These are phyloP conservation scores for Rhizophora apiculata DNA, from an alignment of 345 rosid genomes.

Conservation along the genomic window DNA sequence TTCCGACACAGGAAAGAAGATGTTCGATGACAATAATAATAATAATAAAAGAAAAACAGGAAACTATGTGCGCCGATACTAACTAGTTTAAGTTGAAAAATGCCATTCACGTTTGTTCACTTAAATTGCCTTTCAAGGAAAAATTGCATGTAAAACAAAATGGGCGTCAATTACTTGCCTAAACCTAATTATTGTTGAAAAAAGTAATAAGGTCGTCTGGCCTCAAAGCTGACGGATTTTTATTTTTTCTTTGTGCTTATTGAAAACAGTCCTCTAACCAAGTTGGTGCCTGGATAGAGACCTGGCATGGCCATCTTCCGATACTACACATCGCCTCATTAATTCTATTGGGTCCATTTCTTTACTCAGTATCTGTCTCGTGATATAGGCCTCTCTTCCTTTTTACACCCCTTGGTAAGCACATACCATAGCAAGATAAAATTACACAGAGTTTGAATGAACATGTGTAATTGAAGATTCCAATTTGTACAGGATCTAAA, in stretches of 20 bases:
- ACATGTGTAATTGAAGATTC: too few species aligned
- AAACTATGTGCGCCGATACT: too few species aligned
- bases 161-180: too few species aligned
- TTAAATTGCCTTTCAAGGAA: neutral
- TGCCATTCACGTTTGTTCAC: too few species aligned
- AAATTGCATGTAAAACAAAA: too few species aligned
- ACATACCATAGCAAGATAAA: neutral
- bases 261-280: conserved; percentile 22
- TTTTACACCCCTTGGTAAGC: neutral
- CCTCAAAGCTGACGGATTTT: too few species aligned
- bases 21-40: neutral
- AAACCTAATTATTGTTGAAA: too few species aligned
- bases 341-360: conserved; percentile 14
- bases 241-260: conserved; percentile 18
- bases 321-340: conserved; percentile 16
- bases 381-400: conserved; percentile 8
- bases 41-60: too few species aligned
- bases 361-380: neutral
- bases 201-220: too few species aligned
- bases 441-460: neutral
- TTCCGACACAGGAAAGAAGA: neutral
- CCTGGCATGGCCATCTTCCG: conserved; percentile 23
- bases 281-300: conserved; percentile 34
- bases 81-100: too few species aligned
- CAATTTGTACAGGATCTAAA: too few species aligned